Base-by-base conservation (phyloP, 116 monocot genomes). In the Dioscorea cayenensis region DNA sequence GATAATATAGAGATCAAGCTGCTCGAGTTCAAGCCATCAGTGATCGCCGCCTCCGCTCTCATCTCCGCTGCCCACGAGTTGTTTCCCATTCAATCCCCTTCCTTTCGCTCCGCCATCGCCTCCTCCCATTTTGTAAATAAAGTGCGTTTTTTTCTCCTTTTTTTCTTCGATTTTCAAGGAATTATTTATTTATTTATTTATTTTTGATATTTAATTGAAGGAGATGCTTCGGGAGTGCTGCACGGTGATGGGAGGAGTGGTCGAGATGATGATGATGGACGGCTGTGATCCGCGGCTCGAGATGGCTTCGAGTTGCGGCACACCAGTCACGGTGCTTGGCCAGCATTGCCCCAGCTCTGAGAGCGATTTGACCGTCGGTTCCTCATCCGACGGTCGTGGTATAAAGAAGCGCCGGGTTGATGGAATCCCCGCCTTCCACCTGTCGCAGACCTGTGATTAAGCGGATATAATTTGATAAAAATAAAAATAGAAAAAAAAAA, bases 1-100 rank as follows among this genome's bases (percentile, higher is more conserved):
- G 43, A 36, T 63, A 52, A 35, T 73, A 94, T 73, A 94, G 90
- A 90, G 32, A 80, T 71, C 36, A 88, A 84, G 75, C 69, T 82
- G 66, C 70, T 88, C 36, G 84, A 83, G 63, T 88, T 84, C 76
- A 84, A 79, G 71, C 94, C 94, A 7, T 94, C 94, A 10, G 60
- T 77, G 65, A 65, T 84, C 36, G 90, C 90, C 49, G 94, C 90
- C n/a, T 75, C 94, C 28, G 87, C 90, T 18, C 84, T 94, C 25
- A 83, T 94, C 74, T 76, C 79, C 23, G 94, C 90, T 49, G 67
- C 90, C 0, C 49, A 79, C 69, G 85, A 86, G 73, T 50, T 86
- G 29, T 83, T 71, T 48, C 89, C 89, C 7, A 20, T 62, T 22
- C 71, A 86, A 16, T 78, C 71, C 79, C 67, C 81, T 3, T 59